Conservation (phyloP, 805 yeast genomes). For the Metschnikowia orientalis region DNA sequence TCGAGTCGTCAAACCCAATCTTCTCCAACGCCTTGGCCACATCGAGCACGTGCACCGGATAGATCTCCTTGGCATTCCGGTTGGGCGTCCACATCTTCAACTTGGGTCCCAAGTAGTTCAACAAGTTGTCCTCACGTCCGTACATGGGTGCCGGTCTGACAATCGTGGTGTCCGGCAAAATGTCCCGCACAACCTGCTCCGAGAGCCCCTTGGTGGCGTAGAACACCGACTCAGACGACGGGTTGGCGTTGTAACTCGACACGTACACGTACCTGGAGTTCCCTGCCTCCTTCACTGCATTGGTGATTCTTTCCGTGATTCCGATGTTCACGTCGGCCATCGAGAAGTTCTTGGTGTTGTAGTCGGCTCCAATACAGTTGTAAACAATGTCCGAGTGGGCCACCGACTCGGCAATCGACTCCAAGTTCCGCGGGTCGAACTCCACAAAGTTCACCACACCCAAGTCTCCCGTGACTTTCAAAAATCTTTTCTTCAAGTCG, state of each 20-base stretch:
- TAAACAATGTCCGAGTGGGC: constrained; percentile 78
- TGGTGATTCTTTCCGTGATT: constrained; percentile 71
- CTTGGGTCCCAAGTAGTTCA: constrained; percentile 55
- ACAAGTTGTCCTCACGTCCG: constrained; percentile 68
- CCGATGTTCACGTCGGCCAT: constrained; percentile 84
- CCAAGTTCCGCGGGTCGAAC: constrained; percentile 72
- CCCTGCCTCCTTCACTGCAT: constrained; percentile 62
- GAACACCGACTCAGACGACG: constrained; percentile 62
- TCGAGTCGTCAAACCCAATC: constrained; percentile 77
- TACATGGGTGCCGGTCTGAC: constrained; percentile 82
- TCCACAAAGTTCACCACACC: constrained; percentile 85
- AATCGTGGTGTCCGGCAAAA: constrained; percentile 71
- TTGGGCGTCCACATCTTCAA: constrained; percentile 62
- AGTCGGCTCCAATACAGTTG: constrained; percentile 74
- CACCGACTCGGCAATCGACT: constrained; percentile 71
- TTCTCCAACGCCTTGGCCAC: constrained; percentile 75
- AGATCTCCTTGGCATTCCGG: constrained; percentile 54
- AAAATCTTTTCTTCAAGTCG: constrained; percentile 68
- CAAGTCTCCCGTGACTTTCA: constrained; percentile 79
- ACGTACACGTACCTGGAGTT: constrained; percentile 76
- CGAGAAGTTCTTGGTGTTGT: constrained; percentile 71
- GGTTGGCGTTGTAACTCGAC: constrained; percentile 72
- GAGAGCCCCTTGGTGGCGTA: constrained; percentile 77
- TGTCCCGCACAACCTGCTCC: constrained; percentile 65
- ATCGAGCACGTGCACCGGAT: constrained; percentile 74